A percentile compares a stretch with the other conserved stretches of the same genome.
phyloP scores from a whole-genome alignment of 78 protist genomes.

The Speleostelium caveatum region DNA sequence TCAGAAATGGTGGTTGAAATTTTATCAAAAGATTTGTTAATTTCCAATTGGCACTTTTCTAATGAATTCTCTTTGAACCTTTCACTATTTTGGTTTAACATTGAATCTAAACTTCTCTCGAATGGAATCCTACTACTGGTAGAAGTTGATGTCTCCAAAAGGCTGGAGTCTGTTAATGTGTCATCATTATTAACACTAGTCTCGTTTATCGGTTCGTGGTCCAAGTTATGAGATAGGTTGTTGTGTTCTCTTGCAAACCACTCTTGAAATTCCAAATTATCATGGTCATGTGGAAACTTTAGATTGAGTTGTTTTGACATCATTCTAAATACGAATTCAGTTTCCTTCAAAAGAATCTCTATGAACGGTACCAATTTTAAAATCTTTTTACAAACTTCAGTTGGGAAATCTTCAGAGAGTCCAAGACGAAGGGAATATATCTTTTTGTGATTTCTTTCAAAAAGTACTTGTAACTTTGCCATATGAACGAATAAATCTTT shows the following conservation, averaged over 20 bases:
- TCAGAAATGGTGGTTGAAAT: neutral
- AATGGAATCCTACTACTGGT: neutral
- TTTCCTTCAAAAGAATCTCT: neutral
- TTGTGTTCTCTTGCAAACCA: conserved; percentile 1
- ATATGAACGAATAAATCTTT: conserved; percentile 9
- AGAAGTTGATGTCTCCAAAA: too few species aligned
- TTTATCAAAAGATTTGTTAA: conserved; percentile 17
- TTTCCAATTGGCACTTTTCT: conserved; percentile 14
- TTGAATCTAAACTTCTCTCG: neutral
- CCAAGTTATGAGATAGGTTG: neutral
- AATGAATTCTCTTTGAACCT: conserved; percentile 6
- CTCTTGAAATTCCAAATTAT: neutral
- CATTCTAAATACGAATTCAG: neutral
- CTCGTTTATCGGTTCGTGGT: conserved; percentile 19
- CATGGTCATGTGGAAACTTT: neutral
- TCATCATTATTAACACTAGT: conserved; percentile 1
- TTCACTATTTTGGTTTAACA: conserved; percentile 4
- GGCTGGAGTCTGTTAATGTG: too few species aligned
- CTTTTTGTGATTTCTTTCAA: conserved; percentile 21
- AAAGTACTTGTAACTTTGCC: neutral
- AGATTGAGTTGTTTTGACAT: conserved; percentile 21
- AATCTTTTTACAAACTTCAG: conserved; percentile 9
- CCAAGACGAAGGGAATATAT: neutral
- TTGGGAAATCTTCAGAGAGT: conserved; percentile 3
- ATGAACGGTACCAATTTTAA: neutral